A percentile compares a stretch with the other conserved stretches of the same genome.
phyloP scores from a whole-genome alignment of 345 rosid species.

The Streptanthus diversifolius region DNA sequence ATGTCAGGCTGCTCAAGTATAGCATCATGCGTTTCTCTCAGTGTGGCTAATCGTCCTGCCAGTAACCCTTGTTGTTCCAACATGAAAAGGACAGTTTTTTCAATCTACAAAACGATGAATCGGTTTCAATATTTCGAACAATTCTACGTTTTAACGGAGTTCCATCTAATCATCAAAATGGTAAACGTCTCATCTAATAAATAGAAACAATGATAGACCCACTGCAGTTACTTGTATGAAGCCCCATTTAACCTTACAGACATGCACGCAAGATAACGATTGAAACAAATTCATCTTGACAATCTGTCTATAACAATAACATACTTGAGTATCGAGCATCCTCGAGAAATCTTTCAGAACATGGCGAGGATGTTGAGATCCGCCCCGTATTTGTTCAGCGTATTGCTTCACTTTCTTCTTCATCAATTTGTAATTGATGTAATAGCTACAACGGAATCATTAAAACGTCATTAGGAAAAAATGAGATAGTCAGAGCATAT shows the following conservation, averaged over 20 bases:
- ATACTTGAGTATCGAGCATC: slow-evolving; percentile 91
- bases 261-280: not conserved
- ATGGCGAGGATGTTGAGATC: slow-evolving; percentile 69
- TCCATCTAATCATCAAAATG: not conserved
- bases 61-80: slow-evolving; percentile 95
- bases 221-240: not conserved
- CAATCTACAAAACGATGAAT: slow-evolving; percentile 55
- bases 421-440: slow-evolving; percentile 93
- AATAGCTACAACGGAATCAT: slow-evolving; percentile 49
- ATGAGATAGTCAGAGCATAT: not conserved
- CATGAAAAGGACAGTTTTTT: slow-evolving; percentile 87
- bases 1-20: slow-evolving; percentile 66
- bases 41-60: slow-evolving; percentile 59
- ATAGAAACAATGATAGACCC: slow-evolving; percentile 8
- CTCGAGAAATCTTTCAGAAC: slow-evolving; percentile 99
- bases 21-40: slow-evolving; percentile 65
- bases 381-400: slow-evolving; percentile 74
- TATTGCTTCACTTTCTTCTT: slow-evolving; percentile 88
- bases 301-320: not conserved
- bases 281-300: not conserved
- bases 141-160: not conserved
- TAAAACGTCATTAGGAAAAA: slow-evolving; percentile 9
- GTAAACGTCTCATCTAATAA: not conserved
- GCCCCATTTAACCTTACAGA: not conserved
- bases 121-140: not conserved